phyloP scores from a whole-genome alignment of 2,329 filamentous ascomycete genomes.

The Shiraia bambusicola region DNA sequence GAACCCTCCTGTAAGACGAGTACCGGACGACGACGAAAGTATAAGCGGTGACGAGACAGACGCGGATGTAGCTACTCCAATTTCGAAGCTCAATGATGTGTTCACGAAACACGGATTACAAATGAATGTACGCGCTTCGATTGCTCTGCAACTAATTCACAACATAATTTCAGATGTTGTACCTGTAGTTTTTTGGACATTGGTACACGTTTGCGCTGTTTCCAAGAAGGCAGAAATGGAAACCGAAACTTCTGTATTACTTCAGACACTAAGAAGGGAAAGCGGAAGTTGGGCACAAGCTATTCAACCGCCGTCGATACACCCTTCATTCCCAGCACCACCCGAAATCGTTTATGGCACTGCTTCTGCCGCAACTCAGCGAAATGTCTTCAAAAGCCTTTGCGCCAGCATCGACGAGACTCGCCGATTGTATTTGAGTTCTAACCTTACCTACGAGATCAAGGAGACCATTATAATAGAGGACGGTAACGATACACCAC shows the following conservation, averaged over 20 bases:
- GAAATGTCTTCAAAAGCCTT: conserved; percentile 27
- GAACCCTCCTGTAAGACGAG: conserved; percentile 29
- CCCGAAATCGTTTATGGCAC: conserved; percentile 31
- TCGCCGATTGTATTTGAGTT: conserved; percentile 32
- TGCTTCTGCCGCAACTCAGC: conserved; percentile 7
- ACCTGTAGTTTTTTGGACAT: conserved; percentile 38
- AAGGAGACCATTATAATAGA: conserved; percentile 24
- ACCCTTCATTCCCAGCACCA: conserved; percentile 40
- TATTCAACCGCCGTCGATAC: conserved; percentile 39
- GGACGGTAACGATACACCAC: conserved; percentile 19
- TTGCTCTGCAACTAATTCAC: conserved; percentile 34
- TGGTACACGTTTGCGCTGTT: conserved; percentile 32
- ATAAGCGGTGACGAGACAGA: conserved; percentile 38
- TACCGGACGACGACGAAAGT: conserved; percentile 36
- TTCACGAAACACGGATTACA: conserved; percentile 33
- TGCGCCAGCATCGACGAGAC: conserved; percentile 36
- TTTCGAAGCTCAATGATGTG: conserved; percentile 34
- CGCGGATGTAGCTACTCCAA: conserved; percentile 35
- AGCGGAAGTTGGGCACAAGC: conserved; percentile 35
- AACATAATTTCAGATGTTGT: conserved; percentile 31
- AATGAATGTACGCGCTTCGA: conserved; percentile 29
- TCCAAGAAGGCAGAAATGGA: conserved; percentile 10
- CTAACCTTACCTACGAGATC: conserved; percentile 21
- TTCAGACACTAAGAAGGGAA: conserved; percentile 31
- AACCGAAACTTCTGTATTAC: conserved; percentile 11